phyloP scores from a whole-genome alignment of 306 rosid species.

The Acacia crassicarpa region DNA sequence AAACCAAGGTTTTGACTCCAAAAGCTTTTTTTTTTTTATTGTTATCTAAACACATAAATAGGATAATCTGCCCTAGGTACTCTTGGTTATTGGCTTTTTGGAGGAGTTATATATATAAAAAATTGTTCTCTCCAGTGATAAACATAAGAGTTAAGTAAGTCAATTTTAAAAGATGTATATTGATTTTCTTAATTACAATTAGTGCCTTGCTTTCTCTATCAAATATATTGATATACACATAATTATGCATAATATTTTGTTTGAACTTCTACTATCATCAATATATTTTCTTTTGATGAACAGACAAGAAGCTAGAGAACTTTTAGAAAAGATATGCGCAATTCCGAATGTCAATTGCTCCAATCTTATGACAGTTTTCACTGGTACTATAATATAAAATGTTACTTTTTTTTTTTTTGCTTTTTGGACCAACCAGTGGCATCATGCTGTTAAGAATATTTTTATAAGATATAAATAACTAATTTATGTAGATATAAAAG shows the following conservation, averaged over 20 bases:
- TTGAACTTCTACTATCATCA: not conserved
- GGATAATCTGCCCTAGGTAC: no score
- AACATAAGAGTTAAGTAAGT: no score
- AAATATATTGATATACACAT: not conserved
- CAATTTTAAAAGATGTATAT: no score
- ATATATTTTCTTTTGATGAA: conserved; percentile 9
- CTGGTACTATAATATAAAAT: conserved; percentile 46
- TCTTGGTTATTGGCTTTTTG: not conserved
- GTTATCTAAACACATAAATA: no score
- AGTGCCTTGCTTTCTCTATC: not conserved
- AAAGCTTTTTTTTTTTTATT: no score
- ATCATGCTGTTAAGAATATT: not conserved
- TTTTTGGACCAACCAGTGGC: no score
- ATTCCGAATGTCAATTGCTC: conserved; percentile 53
- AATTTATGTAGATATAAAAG: no score
- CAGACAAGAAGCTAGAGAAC: conserved; percentile 40
- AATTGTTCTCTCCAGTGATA: no score
- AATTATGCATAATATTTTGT: not conserved
- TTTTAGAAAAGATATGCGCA: conserved; percentile 46
- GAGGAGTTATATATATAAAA: no score
- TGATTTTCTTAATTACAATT: no score
- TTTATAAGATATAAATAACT: no score
- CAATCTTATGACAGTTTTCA: conserved; percentile 46
- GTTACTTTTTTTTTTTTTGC: not conserved
- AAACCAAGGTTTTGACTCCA: no score